Evolutionary conservation across 2,329 filamentous ascomycete species (phyloP).

Genomic region (Pyrenochaeta sp.): DNA sequence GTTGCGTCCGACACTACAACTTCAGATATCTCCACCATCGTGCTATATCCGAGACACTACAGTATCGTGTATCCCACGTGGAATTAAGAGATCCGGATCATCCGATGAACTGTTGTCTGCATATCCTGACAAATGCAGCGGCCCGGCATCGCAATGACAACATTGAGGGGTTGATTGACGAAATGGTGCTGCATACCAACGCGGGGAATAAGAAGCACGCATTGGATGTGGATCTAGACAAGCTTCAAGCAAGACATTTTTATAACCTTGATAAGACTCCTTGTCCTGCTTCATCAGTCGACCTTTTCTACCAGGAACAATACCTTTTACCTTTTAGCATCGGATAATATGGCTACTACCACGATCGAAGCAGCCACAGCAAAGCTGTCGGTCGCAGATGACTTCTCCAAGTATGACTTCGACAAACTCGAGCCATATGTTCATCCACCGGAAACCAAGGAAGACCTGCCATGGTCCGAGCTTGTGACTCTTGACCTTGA

Average conservation of each 20-base stretch:
- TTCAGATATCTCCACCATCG: slow-evolving; percentile 6
- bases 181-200: neutral
- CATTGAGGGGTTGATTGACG: slow-evolving; percentile 26
- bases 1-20: neutral
- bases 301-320: neutral
- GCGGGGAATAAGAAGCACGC: neutral
- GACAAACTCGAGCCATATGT: slow-evolving; percentile 48
- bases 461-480: slow-evolving; percentile 62
- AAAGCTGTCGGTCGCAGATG: slow-evolving; percentile 8
- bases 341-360: slow-evolving; percentile 28
- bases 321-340: neutral
- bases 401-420: slow-evolving; percentile 43
- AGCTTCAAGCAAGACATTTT: slow-evolving; percentile 1
- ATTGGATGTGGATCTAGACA: neutral
- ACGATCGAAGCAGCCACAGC: slow-evolving; percentile 17
- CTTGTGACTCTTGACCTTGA: slow-evolving; percentile 66
- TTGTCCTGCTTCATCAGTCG: neutral
- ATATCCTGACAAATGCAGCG: slow-evolving; percentile 14
- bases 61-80: neutral
- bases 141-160: slow-evolving; percentile 20
- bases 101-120: slow-evolving; percentile 3
- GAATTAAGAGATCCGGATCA: neutral
- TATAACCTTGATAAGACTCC: neutral
- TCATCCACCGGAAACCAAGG: slow-evolving; percentile 59
- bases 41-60: neutral